phyloP scores from a whole-genome alignment of 2,329 filamentous ascomycete genomes.

The Penicillium sumatraense region DNA sequence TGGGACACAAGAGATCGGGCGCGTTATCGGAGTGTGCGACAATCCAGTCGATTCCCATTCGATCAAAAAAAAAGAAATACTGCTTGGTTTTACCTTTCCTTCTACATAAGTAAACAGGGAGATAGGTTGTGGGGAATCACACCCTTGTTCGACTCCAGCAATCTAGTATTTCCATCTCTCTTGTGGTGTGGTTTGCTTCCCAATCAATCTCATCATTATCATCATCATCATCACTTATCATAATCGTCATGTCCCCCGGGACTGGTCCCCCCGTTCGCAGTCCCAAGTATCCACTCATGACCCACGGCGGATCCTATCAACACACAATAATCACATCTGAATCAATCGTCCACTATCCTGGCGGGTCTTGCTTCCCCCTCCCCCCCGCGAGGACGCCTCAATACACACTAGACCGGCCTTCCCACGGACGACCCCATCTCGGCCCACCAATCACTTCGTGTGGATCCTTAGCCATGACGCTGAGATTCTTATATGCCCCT shows the following conservation, averaged over 20 bases:
- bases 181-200: background rate
- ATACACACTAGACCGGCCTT: background rate
- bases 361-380: background rate
- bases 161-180: background rate
- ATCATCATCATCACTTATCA: slow-evolving; percentile 23
- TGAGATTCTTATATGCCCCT: slow-evolving; percentile 7
- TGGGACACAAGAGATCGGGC: slow-evolving; percentile 17
- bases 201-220: slow-evolving; percentile 1
- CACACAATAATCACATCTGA: slow-evolving; percentile 1
- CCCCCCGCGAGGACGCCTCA: background rate
- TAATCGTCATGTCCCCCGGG: slow-evolving; percentile 6
- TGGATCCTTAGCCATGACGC: slow-evolving; percentile 6
- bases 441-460: slow-evolving; percentile 10
- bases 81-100: too few species aligned
- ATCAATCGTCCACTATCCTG: background rate
- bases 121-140: background rate
- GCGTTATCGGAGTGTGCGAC: background rate
- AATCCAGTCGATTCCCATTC: background rate
- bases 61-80: too few species aligned
- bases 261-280: slow-evolving; percentile 5
- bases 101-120: too few species aligned
- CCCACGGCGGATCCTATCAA: slow-evolving; percentile 13
- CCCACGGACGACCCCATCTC: slow-evolving; percentile 5
- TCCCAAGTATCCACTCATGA: slow-evolving; percentile 11
- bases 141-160: background rate